phyloP scores from a whole-genome alignment of 164 flowering plant species.

The Litsea cubeba region DNA sequence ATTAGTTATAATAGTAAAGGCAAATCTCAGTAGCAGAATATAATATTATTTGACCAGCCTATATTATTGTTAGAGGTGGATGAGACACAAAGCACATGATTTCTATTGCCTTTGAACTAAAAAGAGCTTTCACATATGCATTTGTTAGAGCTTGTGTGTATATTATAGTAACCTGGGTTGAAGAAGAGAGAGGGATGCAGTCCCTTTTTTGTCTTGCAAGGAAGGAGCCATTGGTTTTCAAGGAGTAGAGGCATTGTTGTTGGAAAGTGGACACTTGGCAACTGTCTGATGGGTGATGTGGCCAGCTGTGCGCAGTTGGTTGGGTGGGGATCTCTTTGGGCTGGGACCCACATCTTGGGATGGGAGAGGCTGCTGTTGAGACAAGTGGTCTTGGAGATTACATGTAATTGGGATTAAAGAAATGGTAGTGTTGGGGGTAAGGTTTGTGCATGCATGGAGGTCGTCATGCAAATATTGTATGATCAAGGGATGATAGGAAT shows the following conservation, averaged over 20 bases:
- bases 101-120: not conserved
- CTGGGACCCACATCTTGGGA: slow-evolving; percentile 3
- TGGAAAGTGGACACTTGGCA: not conserved
- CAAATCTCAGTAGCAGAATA: slow-evolving; percentile 6
- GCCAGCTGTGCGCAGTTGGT: not conserved
- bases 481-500: not conserved
- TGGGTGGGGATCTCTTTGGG: not conserved
- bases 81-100: not conserved
- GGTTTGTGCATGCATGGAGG: not conserved
- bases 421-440: no score
- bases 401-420: slow-evolving; percentile 1
- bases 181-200: not conserved
- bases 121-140: not conserved
- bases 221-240: not conserved
- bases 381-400: slow-evolving; percentile 2
- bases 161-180: not conserved
- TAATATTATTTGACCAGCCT: slow-evolving; percentile 5
- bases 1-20: slow-evolving; percentile 1
- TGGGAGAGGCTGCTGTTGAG: not conserved
- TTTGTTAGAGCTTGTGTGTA: no score
- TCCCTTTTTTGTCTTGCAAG: not conserved
- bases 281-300: not conserved
- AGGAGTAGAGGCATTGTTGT: not conserved
- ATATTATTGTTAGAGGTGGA: slow-evolving; percentile 5
- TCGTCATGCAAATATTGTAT: not conserved